Evolutionary conservation across 2,329 filamentous ascomycete species (phyloP).

Genomic region (Tolypocladium ovalisporum): DNA sequence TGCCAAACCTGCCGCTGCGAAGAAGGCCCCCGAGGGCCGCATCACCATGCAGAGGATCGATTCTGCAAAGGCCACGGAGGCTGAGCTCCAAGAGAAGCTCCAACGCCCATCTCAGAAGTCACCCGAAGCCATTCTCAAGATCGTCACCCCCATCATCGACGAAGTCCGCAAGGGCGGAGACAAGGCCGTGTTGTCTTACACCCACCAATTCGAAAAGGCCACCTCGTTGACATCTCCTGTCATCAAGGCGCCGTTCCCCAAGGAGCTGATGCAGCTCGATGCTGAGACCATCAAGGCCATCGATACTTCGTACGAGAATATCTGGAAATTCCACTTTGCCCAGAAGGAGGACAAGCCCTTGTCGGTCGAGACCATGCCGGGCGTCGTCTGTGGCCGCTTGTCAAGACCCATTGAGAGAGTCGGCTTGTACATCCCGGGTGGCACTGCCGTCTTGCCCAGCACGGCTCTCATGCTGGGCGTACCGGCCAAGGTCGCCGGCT

Average conservation of each 20-base stretch:
- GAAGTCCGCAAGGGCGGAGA: slow-evolving; percentile 78
- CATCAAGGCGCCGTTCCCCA: slow-evolving; percentile 77
- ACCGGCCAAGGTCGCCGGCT: slow-evolving; percentile 93
- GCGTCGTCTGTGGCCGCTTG: slow-evolving; percentile 89
- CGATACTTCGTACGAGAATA: slow-evolving; percentile 88
- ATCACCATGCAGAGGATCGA: slow-evolving; percentile 80
- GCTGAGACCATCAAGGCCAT: slow-evolving; percentile 85
- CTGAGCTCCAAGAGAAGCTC: slow-evolving; percentile 62
- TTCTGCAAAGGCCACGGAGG: slow-evolving; percentile 49
- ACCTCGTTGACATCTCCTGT: slow-evolving; percentile 84
- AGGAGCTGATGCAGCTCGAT: slow-evolving; percentile 73
- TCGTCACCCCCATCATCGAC: slow-evolving; percentile 85
- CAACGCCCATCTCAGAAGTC: slow-evolving; percentile 89
- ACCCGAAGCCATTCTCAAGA: slow-evolving; percentile 84
- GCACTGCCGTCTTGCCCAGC: slow-evolving; percentile 92
- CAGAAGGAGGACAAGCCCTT: slow-evolving; percentile 78
- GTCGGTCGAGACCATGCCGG: slow-evolving; percentile 92
- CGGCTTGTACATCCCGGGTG: slow-evolving; percentile 92
- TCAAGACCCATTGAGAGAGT: slow-evolving; percentile 86
- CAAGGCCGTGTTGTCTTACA: slow-evolving; percentile 80
- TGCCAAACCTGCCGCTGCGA: slow-evolving; percentile 20
- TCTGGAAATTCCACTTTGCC: slow-evolving; percentile 83
- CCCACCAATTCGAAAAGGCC: slow-evolving; percentile 96
- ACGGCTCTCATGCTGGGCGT: slow-evolving; percentile 98
- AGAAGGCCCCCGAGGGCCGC: slow-evolving; percentile 32